Evolutionary conservation across 2,329 filamentous ascomycete genomes (phyloP), one percentile per base, ranked within the genome.

Genomic region (Diaporthe ampelina): DNA sequence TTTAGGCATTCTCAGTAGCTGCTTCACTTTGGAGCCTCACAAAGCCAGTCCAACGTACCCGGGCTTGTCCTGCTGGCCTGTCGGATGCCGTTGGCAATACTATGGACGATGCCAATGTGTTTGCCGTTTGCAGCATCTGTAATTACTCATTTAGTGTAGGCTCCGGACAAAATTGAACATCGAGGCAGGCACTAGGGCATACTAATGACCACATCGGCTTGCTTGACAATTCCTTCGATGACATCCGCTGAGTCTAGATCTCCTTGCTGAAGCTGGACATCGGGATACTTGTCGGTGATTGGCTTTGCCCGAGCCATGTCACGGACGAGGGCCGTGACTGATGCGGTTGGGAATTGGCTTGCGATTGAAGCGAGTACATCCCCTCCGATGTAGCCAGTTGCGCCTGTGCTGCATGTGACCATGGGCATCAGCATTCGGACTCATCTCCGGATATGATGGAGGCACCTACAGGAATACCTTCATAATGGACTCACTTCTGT

Each of bases 211-310:
- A 63, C 58, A 24, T 63, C 58, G 15, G 37, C 29, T 11, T 63
- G 24, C 24, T 45, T 45, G 13, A 63, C 58, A 29, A 24, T 40
- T n/a, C 21, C 37, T 21, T 63, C n/a, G 11, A 63, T 63, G 4
- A 63, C 4, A 8, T 63, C 58, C 24, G 58, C 24, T 11, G 58
- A 63, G 58, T 63, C 58, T 32, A 63, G 58, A 32, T 63, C 58
- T 9, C 58, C 58, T 29, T 63, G 24, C 17, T 63, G 58, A 45
- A 63, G 58, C 37, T 45, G 40, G 29, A 63, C 58, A 2, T 63
- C n/a, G 15, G 58, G 58, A 26, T 63, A 63, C 37, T 63, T 45
- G 37, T 63, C 58, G 15, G 58, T 13, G 24, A 63, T 63, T 7
- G 58, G 24, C 40, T 63, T 63, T 29, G 58, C 58, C 40, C 13